Conservation (phyloP, 139 green algal species). For the Chlorella sp. region DNA sequence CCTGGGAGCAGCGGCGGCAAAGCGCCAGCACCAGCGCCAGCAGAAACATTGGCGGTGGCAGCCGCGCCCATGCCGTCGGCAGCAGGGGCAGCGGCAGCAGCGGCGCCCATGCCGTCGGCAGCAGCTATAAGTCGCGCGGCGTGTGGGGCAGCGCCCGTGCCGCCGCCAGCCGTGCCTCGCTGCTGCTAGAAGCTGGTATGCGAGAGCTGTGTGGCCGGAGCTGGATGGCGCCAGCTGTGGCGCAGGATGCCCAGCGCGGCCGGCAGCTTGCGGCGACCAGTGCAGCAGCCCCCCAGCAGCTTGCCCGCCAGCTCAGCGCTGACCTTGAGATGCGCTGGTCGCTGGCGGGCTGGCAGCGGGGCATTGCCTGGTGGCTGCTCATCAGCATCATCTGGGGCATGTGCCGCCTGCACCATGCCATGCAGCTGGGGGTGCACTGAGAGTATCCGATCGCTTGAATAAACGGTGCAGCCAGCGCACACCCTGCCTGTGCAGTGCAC, state of each 20-base stretch:
- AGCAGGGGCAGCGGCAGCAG: background rate
- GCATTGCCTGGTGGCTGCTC: slow-evolving; percentile 13
- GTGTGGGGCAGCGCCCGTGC: background rate
- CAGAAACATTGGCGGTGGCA: background rate
- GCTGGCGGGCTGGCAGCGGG: slow-evolving; percentile 3
- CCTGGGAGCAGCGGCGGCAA: background rate
- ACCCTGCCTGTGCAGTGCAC: too few species aligned
- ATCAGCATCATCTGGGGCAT: background rate
- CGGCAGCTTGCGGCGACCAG: background rate
- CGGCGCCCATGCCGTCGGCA: background rate
- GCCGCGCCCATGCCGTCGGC: background rate
- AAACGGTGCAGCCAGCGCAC: too few species aligned
- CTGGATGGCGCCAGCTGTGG: slow-evolving; percentile 2
- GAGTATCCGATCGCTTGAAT: too few species aligned
- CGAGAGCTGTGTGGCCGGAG: slow-evolving; percentile 11
- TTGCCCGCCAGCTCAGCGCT: too few species aligned
- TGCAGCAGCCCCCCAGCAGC: background rate
- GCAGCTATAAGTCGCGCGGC: background rate
- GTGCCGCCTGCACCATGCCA: too few species aligned
- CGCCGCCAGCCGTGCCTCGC: background rate
- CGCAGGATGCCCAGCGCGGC: background rate
- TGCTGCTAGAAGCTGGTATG: background rate
- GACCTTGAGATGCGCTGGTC: background rate
- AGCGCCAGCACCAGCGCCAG: background rate
- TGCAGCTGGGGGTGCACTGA: too few species aligned